Conservation (phyloP, 306 rosid species). For the Comarum palustre region DNA sequence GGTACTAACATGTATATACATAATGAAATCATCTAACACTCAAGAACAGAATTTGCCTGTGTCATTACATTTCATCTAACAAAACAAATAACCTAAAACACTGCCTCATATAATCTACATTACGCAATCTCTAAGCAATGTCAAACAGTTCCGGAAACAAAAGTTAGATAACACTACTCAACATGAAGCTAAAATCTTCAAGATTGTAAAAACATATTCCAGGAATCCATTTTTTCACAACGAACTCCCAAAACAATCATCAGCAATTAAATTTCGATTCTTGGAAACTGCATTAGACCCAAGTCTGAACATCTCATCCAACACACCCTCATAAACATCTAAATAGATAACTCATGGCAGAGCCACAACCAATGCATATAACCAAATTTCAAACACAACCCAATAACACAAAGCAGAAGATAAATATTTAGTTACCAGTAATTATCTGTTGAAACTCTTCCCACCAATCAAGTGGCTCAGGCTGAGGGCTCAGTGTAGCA, state of each 20-base stretch:
- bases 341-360: conserved; percentile 4
- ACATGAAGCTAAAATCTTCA: not conserved
- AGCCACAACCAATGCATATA: conserved; percentile 27
- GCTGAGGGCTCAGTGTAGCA: conserved; percentile 45
- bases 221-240: conserved; percentile 1
- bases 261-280: not conserved
- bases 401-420: not conserved
- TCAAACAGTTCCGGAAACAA: not conserved
- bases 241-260: not conserved
- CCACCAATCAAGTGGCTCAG: conserved; percentile 81
- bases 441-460: conserved; percentile 67
- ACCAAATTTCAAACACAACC: not conserved
- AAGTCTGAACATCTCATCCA: conserved; percentile 12
- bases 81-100: not conserved
- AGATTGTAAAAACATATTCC: conserved; percentile 8
- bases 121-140: not conserved
- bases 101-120: not conserved
- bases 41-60: conserved; percentile 1
- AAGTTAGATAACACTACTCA: conserved; percentile 3
- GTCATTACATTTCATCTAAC: not conserved
- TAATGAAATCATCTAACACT: not conserved
- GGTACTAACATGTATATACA: not conserved
- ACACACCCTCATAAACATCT: conserved; percentile 22
- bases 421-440: conserved; percentile 40
- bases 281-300: not conserved